Conservation (phyloP, 768 basidiomycete species). For the Boletus sp. region DNA sequence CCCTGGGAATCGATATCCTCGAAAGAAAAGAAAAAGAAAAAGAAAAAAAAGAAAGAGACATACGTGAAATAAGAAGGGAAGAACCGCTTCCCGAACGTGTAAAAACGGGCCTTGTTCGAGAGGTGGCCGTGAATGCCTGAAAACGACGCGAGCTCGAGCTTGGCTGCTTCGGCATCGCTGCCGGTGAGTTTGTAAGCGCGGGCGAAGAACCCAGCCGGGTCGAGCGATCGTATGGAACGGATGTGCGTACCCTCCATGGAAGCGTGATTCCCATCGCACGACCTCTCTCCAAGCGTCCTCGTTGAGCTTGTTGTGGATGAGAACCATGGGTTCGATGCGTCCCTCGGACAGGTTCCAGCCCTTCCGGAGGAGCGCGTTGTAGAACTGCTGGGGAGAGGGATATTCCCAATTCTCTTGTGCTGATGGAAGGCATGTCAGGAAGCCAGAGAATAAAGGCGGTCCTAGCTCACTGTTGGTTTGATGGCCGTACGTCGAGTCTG, state of each 20-base stretch:
- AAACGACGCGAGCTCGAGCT: slow-evolving; percentile 11
- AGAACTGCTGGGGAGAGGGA: slow-evolving; percentile 13
- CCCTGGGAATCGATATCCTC: neutral
- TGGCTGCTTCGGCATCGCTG: slow-evolving; percentile 4
- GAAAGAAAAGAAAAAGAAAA: no score
- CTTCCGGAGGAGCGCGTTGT: slow-evolving; percentile 11
- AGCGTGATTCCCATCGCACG: slow-evolving; percentile 13
- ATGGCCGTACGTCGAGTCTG: slow-evolving; percentile 8
- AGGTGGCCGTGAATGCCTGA: slow-evolving; percentile 12
- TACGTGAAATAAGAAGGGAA: slow-evolving; percentile 10
- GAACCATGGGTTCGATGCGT: slow-evolving; percentile 1
- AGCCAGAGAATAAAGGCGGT: neutral
- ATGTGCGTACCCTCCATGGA: slow-evolving; percentile 12
- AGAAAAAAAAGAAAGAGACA: neutral
- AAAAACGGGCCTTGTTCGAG: slow-evolving; percentile 13
- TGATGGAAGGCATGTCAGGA: neutral
- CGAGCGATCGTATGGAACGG: neutral
- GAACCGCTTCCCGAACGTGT: neutral
- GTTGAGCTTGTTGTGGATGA: slow-evolving; percentile 10
- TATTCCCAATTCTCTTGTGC: slow-evolving; percentile 12
- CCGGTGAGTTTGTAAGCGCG: no score
- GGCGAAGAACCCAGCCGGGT: neutral
- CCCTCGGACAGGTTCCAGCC: slow-evolving; percentile 5
- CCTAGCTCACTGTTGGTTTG: slow-evolving; percentile 6
- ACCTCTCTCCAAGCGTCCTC: slow-evolving; percentile 10